Conservation (phyloP, 345 rosid species). For the Citrus maxima region DNA sequence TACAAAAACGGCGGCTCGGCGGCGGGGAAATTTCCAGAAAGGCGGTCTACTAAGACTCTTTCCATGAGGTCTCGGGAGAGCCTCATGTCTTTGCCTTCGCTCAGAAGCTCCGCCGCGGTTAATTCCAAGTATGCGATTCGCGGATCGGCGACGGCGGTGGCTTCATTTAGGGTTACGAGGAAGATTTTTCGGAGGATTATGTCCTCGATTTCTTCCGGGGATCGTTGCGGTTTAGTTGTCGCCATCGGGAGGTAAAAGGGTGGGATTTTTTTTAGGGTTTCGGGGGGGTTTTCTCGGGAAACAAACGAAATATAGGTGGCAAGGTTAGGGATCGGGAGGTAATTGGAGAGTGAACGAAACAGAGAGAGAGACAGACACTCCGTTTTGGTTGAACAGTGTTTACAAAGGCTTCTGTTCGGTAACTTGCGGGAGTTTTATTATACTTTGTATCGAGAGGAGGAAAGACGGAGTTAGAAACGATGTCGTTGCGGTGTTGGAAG, state of each 20-base stretch:
- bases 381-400: too few species aligned
- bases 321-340: neutral
- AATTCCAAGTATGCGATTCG: slow-evolving; percentile 64
- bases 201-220: slow-evolving; percentile 82
- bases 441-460: neutral
- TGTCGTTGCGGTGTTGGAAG: neutral
- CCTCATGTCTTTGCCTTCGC: slow-evolving; percentile 70
- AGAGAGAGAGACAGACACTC: neutral
- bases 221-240: slow-evolving; percentile 56
- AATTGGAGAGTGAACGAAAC: neutral
- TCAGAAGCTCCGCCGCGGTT: slow-evolving; percentile 92
- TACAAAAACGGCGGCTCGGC: slow-evolving; percentile 69
- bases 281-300: neutral
- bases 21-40: slow-evolving; percentile 56
- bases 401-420: too few species aligned
- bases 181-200: slow-evolving; percentile 81
- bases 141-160: slow-evolving; percentile 41
- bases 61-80: slow-evolving; percentile 78
- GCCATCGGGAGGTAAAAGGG: slow-evolving; percentile 37
- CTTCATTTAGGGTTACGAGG: slow-evolving; percentile 53
- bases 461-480: neutral
- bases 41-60: slow-evolving; percentile 76
- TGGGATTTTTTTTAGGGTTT: neutral
- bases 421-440: too few species aligned
- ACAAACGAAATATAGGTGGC: neutral